Evolutionary conservation across 208 protist species (phyloP).

Genomic region (Leishmania turanica): DNA sequence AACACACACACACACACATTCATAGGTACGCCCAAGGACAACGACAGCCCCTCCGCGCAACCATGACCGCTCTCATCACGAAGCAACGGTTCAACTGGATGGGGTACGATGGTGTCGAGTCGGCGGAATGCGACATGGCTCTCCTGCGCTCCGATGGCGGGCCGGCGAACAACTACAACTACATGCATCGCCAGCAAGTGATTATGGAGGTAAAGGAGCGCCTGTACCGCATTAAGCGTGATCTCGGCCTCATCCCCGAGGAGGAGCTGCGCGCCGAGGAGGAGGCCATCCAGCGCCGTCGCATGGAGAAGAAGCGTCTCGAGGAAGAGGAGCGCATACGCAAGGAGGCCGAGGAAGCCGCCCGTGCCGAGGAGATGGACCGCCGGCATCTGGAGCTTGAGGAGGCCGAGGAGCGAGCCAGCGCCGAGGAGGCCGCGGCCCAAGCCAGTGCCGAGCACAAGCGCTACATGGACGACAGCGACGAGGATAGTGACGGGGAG

Average conservation of each 20-base stretch:
- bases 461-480: conserved; percentile 33
- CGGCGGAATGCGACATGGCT: conserved; percentile 44
- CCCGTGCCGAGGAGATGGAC: conserved; percentile 27
- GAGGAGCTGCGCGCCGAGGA: conserved; percentile 59
- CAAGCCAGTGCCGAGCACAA: conserved; percentile 17
- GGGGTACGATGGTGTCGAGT: conserved; percentile 82
- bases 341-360: conserved; percentile 17
- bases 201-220: conserved; percentile 61
- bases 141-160: conserved; percentile 40
- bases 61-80: conserved; percentile 53
- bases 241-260: conserved; percentile 74
- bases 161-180: conserved; percentile 53
- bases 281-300: conserved; percentile 36
- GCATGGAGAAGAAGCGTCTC: conserved; percentile 26
- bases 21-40: neutral
- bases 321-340: conserved; percentile 32
- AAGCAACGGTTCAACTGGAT: conserved; percentile 89
- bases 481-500: conserved; percentile 48
- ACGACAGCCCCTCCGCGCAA: neutral
- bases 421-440: conserved; percentile 13
- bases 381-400: conserved; percentile 38
- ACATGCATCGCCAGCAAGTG: conserved; percentile 61
- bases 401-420: conserved; percentile 14
- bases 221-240: conserved; percentile 76
- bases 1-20: neutral